These are phyloP conservation scores for Fusarium chaquense DNA, from an alignment of 2,329 filamentous ascomycete genomes.

Conservation along the genomic window DNA sequence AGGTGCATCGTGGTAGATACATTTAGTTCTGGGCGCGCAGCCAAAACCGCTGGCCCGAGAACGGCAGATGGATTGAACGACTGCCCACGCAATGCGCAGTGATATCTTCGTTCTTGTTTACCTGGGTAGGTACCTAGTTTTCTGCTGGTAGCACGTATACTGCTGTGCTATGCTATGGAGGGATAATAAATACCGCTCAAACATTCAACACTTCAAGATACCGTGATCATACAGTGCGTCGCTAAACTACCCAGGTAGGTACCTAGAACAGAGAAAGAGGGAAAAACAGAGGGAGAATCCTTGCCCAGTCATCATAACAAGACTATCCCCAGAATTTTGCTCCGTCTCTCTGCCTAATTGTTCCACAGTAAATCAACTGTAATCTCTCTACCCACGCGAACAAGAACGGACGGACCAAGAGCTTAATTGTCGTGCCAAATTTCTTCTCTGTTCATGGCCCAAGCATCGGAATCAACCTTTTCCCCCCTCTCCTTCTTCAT, in stretches of 20 bases:
- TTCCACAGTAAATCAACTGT: constrained; percentile 12
- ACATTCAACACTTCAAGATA: neutral
- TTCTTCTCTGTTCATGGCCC: neutral
- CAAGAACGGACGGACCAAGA: constrained; percentile 22
- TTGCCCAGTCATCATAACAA: neutral
- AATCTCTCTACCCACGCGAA: constrained; percentile 18
- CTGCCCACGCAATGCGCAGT: neutral
- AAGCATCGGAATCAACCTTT: neutral
- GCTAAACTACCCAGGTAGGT: neutral
- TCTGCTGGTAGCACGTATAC: neutral
- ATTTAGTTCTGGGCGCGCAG: neutral
- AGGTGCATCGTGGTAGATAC: neutral
- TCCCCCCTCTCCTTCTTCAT: neutral
- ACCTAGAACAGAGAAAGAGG: neutral
- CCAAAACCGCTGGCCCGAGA: constrained; percentile 8
- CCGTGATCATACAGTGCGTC: constrained; percentile 32
- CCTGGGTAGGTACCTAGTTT: too few species aligned
- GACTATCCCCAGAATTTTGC: constrained; percentile 19
- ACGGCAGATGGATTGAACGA: constrained; percentile 9
- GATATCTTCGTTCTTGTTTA: neutral
- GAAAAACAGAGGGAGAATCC: neutral
- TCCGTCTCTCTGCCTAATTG: constrained; percentile 8
- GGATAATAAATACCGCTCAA: neutral
- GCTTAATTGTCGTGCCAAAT: constrained; percentile 17
- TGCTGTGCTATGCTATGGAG: neutral